Evolutionary conservation across 345 rosid species (phyloP).

Genomic region (Psidium friedrichsthalianum): DNA sequence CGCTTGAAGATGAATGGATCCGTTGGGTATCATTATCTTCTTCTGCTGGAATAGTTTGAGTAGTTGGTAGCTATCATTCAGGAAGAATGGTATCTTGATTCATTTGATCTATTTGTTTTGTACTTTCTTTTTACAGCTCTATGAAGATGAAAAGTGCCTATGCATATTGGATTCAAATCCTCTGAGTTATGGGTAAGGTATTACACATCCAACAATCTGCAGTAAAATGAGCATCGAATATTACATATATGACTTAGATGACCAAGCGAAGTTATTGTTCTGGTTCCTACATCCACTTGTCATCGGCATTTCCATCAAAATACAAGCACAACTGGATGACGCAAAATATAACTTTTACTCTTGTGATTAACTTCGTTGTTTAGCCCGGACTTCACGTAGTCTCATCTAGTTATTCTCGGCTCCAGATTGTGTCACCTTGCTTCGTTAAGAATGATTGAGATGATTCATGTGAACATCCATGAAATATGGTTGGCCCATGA

Average conservation of each 20-base stretch:
- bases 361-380: not conserved
- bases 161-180: constrained; percentile 85
- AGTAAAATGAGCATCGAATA: not conserved
- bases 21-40: not conserved
- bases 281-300: not conserved
- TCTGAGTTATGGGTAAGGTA: constrained; percentile 79
- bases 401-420: not conserved
- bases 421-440: not conserved
- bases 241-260: not conserved
- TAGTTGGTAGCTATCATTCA: not conserved
- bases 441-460: not conserved
- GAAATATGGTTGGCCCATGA: not conserved
- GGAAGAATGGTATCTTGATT: not conserved
- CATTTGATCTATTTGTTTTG: not conserved
- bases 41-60: not conserved
- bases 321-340: not conserved
- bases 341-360: not conserved
- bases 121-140: constrained; percentile 35
- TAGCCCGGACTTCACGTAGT: not conserved
- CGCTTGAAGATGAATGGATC: not conserved
- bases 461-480: not conserved
- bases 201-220: constrained; percentile 6
- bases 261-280: not conserved
- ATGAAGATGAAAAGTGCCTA: constrained; percentile 80
- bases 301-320: not conserved